A percentile compares a stretch with the other conserved stretches of the same genome.
Evolutionary conservation across 2,329 filamentous ascomycete species (phyloP).

Genomic region (Fusarium hainanense): DNA sequence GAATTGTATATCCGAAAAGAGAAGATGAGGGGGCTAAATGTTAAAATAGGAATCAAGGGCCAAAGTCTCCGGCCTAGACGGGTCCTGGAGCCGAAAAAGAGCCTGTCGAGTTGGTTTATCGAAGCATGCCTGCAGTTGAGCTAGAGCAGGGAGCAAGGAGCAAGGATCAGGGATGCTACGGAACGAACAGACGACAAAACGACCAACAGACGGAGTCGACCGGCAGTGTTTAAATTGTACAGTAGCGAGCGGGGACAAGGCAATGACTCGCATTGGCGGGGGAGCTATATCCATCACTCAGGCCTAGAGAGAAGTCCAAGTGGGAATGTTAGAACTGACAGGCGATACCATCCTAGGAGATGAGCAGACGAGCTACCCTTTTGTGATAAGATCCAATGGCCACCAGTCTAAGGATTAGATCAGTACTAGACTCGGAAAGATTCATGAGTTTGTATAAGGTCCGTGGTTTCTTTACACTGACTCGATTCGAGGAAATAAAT

Average conservation of each 20-base stretch:
- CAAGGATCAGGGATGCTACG: slow-evolving; percentile 34
- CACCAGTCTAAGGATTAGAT: background rate
- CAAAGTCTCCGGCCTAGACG: slow-evolving; percentile 28
- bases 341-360: slow-evolving; percentile 15
- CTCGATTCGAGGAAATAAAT: background rate
- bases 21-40: slow-evolving; percentile 23
- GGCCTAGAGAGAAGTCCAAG: slow-evolving; percentile 27
- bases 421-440: background rate
- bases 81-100: slow-evolving; percentile 11
- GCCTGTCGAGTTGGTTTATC: slow-evolving; percentile 1
- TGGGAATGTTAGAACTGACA: slow-evolving; percentile 17
- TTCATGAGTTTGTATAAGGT: background rate
- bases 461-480: background rate
- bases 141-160: slow-evolving; percentile 32
- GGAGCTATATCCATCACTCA: slow-evolving; percentile 30
- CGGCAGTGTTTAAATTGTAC: slow-evolving; percentile 30
- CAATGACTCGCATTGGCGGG: slow-evolving; percentile 47
- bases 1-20: slow-evolving; percentile 27
- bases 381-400: slow-evolving; percentile 1
- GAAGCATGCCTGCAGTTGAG: background rate
- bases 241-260: slow-evolving; percentile 22
- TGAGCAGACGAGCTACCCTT: slow-evolving; percentile 7
- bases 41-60: slow-evolving; percentile 19
- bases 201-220: slow-evolving; percentile 33
- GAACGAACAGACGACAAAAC: slow-evolving; percentile 24